These are phyloP conservation scores for Globisporangium camurandrum DNA, from an alignment of 352 stramenopile genomes.

Conservation along the genomic window DNA sequence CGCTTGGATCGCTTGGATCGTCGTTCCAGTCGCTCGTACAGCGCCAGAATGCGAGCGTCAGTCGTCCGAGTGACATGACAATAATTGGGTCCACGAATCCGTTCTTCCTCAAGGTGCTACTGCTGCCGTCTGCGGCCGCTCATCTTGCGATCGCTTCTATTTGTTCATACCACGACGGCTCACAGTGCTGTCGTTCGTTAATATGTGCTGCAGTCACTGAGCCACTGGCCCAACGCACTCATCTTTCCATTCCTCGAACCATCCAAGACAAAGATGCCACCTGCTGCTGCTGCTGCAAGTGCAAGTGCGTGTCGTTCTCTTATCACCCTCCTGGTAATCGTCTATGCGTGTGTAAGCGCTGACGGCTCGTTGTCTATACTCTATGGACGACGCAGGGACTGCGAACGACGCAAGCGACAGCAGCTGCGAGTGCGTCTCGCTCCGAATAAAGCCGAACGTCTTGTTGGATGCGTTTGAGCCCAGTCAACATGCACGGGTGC, in stretches of 20 bases:
- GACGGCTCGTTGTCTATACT: no score
- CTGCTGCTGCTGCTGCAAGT: background rate
- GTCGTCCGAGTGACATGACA: conserved; percentile 34
- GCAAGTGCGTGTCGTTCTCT: no score
- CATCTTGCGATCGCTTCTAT: no score
- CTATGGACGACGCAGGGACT: no score
- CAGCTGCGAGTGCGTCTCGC: conserved; percentile 28
- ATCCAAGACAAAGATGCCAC: conserved; percentile 6
- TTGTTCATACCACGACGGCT: background rate
- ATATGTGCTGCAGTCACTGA: conserved; percentile 33
- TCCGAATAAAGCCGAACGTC: conserved; percentile 53
- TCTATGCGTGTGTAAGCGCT: no score
- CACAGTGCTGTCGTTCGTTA: background rate
- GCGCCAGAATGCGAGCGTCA: conserved; percentile 48
- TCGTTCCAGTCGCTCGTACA: conserved; percentile 32
- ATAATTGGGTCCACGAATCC: conserved; percentile 82
- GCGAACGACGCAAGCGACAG: conserved; percentile 21
- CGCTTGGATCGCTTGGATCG: background rate
- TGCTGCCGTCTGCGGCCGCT: background rate
- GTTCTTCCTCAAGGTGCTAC: conserved; percentile 78
- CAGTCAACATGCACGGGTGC: conserved; percentile 13
- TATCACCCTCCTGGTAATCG: no score
- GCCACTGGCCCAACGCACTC: conserved; percentile 71
- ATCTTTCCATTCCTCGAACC: conserved; percentile 69
- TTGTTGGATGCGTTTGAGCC: conserved; percentile 31